These are phyloP conservation scores for Calocybe cyanea DNA, from an alignment of 768 basidiomycete species.

Conservation along the genomic window DNA sequence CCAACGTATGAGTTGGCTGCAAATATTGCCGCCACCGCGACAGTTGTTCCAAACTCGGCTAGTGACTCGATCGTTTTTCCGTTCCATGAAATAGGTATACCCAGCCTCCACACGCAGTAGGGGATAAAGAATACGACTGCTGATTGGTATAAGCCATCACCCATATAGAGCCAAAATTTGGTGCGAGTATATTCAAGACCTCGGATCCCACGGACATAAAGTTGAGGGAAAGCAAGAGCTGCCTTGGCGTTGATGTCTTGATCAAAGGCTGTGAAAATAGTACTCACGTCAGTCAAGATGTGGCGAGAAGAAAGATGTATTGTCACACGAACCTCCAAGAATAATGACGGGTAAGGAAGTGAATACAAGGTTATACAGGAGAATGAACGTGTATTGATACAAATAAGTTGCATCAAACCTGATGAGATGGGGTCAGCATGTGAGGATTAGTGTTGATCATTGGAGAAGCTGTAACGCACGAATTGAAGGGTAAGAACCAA, in stretches of 20 bases:
- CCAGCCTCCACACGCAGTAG: constrained; percentile 67
- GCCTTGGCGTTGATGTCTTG: constrained; percentile 92
- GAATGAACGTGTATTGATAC: constrained; percentile 91
- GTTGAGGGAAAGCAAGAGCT: constrained; percentile 87
- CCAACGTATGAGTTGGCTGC: constrained; percentile 90
- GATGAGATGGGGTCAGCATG: constrained; percentile 15
- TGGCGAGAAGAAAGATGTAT: not conserved
- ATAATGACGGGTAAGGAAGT: constrained; percentile 91
- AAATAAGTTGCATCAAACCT: constrained; percentile 95
- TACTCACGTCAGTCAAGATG: constrained; percentile 8
- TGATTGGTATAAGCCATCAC: constrained; percentile 93
- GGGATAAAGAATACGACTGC: constrained; percentile 84
- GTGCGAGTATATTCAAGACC: constrained; percentile 88
- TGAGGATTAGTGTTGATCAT: not conserved
- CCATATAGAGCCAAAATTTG: constrained; percentile 95
- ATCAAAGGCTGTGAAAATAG: constrained; percentile 66
- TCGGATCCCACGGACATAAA: constrained; percentile 93
- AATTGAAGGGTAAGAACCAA: constrained; percentile 90
- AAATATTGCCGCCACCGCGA: constrained; percentile 83
- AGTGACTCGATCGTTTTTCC: constrained; percentile 77
- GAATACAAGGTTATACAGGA: constrained; percentile 89
- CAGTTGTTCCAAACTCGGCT: constrained; percentile 89
- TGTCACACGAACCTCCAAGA: constrained; percentile 65
- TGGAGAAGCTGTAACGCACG: constrained; percentile 37
- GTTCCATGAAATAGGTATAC: constrained; percentile 66